phyloP scores from a whole-genome alignment of 139 green algal genomes.

The Parachlorella kessleri region DNA sequence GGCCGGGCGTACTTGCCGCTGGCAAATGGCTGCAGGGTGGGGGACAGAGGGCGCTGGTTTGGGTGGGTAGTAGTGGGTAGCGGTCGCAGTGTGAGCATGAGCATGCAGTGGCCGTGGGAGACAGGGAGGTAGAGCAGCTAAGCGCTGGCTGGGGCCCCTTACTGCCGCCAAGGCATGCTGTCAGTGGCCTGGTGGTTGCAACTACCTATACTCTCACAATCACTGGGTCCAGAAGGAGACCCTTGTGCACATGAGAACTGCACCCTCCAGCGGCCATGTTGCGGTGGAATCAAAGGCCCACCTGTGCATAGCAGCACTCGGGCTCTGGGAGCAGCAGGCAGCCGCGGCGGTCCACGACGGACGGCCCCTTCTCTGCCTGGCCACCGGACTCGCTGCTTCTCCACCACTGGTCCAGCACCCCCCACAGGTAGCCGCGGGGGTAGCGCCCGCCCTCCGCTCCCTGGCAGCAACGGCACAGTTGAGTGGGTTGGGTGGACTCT shows the following conservation, averaged over 20 bases:
- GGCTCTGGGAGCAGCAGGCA: slow-evolving; percentile 3
- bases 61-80: neutral
- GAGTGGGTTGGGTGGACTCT: neutral
- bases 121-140: neutral
- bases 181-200: neutral
- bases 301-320: slow-evolving; percentile 18
- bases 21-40: neutral
- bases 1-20: neutral
- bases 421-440: slow-evolving; percentile 15
- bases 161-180: neutral
- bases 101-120: neutral
- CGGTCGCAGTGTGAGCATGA: neutral
- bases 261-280: neutral
- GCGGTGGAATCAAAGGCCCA: neutral
- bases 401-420: slow-evolving; percentile 8
- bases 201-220: neutral
- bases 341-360: neutral
- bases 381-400: neutral
- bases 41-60: neutral
- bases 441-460: slow-evolving; percentile 9
- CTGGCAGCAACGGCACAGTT: neutral
- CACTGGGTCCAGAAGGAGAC: neutral
- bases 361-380: neutral
- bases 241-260: neutral
- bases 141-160: neutral